Base-by-base conservation (phyloP, 2,329 filamentous ascomycete species). In the Cladosporium sp. region DNA sequence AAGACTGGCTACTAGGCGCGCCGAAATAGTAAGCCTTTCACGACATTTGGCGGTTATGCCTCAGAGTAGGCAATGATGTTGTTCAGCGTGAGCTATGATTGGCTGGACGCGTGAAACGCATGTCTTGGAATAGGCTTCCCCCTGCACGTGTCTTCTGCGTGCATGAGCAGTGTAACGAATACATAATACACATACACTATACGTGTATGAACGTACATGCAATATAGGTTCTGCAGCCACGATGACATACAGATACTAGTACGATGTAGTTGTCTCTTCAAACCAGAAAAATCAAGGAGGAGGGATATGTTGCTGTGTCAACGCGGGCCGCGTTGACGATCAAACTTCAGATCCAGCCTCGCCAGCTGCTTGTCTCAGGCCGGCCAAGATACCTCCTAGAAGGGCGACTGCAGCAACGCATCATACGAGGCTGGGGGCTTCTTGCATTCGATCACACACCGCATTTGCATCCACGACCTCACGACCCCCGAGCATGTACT, bases 401-500 rank as follows among this genome's bases (percentile, higher is more conserved):
- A 9, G 9, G 22, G 4, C 9, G 22, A 27, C 22, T 27, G 9
- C 9, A 27, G 32, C 32, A 6, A 15, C 32, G 32, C 32, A 35
- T 27, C 32, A 35, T 35, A 16, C 32, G 32, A 35, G 32, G 15
- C 32, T n/a, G 15, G 32, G 32, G 32, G 20, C 16, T 38, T 13
- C 12, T 33, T 13, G 32, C 32, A 38, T 38, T 20, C 36, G 5
- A 33, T 19, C 36, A 38, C 35, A 38, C 15, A 46, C 20, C 35
- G 43, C 43, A 30, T 30, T n/a, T 30, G 43, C 35, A 25, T 13
- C 16, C 41, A 33, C 9, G 13, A 30, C 22, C n/a, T 32, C 15
- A 12, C 45, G 4, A 19, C 9, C 15, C 18, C 27, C 13, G 27
- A 48, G 36, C 36, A 48, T 48, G 45, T 48, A 48, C 45, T 48